Conservation (phyloP, 2,329 filamentous ascomycete genomes). For the Fusarium beomiforme region DNA sequence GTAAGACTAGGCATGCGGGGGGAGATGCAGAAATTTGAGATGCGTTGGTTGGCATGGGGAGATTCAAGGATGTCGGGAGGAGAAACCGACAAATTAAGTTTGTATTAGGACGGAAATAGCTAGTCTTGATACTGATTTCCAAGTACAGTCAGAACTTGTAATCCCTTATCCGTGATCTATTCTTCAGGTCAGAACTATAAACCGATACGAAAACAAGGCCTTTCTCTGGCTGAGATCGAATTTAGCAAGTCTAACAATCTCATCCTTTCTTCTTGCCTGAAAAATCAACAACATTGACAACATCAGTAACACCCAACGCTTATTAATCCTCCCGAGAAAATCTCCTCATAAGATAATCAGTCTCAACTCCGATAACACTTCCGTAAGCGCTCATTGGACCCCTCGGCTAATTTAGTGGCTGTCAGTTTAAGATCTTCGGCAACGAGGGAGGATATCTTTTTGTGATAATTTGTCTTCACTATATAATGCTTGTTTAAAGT, state of each 20-base stretch:
- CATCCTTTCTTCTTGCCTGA: no score
- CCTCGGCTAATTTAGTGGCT: constrained; percentile 25
- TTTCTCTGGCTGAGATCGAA: neutral
- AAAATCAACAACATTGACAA: neutral
- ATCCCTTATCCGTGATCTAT: neutral
- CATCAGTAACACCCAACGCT: no score
- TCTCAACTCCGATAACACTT: neutral
- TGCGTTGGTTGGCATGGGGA: neutral
- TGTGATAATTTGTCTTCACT: no score
- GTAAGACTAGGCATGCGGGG: neutral
- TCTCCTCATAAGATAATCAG: neutral
- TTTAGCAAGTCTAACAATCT: neutral
- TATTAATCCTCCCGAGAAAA: neutral
- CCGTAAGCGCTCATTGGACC: constrained; percentile 7
- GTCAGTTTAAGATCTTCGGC: no score
- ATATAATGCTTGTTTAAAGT: no score
- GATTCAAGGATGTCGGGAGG: neutral
- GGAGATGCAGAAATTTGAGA: neutral
- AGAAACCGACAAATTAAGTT: neutral
- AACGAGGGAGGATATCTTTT: no score
- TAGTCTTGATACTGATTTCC: neutral
- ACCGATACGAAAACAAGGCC: neutral
- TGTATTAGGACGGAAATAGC: neutral
- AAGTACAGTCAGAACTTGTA: neutral
- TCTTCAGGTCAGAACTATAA: neutral